Evolutionary conservation across 225 moss, liverwort and hornwort species (phyloP).

Genomic region (Polytrichum commune): DNA sequence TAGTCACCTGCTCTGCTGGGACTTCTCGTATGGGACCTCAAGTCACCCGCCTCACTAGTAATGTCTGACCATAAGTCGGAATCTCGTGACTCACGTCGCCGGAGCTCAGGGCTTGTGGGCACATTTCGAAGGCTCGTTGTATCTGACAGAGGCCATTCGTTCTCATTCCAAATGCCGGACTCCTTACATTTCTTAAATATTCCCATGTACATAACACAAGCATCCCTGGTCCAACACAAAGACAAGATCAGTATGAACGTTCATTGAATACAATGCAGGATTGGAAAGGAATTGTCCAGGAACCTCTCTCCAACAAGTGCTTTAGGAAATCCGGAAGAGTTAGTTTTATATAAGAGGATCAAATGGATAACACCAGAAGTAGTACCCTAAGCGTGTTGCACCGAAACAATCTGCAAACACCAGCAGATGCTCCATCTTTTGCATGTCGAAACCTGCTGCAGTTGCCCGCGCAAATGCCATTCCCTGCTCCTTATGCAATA

Average conservation of each 20-base stretch:
- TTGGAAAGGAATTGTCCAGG: too few relatives aligned
- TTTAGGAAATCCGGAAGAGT: too few relatives aligned
- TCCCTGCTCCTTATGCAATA: slow-evolving; percentile 95
- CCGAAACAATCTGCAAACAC: slow-evolving; percentile 93
- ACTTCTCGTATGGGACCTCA: slow-evolving; percentile 4
- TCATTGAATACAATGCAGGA: too few relatives aligned
- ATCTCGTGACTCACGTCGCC: slow-evolving; percentile 25
- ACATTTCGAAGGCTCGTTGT: slow-evolving; percentile 56
- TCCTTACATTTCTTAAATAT: slow-evolving; percentile 58
- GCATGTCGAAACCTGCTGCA: slow-evolving; percentile 94
- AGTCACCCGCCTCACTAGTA: slow-evolving; percentile 43
- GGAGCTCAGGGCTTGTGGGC: slow-evolving; percentile 51
- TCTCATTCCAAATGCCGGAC: slow-evolving; percentile 50
- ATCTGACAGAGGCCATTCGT: slow-evolving; percentile 42
- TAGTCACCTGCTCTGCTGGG: too few relatives aligned
- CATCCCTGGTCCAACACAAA: slow-evolving; percentile 30
- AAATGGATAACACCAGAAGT: background rate
- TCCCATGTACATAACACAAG: slow-evolving; percentile 45
- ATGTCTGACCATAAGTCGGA: slow-evolving; percentile 50
- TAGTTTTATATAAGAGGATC: too few relatives aligned
- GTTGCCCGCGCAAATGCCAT: slow-evolving; percentile 97
- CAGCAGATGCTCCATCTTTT: slow-evolving; percentile 91
- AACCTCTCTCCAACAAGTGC: too few relatives aligned
- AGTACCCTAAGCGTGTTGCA: slow-evolving; percentile 79
- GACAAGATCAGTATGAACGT: too few relatives aligned